phyloP scores from a whole-genome alignment of 345 rosid genomes.

The Populus davidiana region DNA sequence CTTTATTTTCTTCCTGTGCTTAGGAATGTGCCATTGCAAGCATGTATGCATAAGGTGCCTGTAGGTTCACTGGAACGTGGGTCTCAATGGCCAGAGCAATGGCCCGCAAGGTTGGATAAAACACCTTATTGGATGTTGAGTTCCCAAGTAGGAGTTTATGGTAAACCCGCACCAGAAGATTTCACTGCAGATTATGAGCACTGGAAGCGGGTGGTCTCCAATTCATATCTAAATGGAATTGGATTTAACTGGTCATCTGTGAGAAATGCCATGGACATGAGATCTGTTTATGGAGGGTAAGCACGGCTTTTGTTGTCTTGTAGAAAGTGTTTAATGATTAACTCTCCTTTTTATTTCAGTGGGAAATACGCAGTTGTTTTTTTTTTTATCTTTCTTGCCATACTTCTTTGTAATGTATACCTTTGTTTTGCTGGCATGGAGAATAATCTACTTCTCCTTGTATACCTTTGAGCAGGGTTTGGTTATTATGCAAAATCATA shows the following conservation, averaged over 20 bases:
- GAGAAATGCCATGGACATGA: slow-evolving; percentile 98
- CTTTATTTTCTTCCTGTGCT: slow-evolving; percentile 16
- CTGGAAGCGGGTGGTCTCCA: slow-evolving; percentile 87
- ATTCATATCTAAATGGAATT: slow-evolving; percentile 73
- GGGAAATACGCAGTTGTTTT: background rate
- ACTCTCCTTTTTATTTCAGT: background rate
- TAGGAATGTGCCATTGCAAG: slow-evolving; percentile 86
- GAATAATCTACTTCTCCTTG: background rate
- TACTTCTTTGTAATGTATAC: background rate
- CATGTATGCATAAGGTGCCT: slow-evolving; percentile 87
- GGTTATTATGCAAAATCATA: background rate
- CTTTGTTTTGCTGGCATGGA: background rate
- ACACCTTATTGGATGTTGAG: slow-evolving; percentile 82
- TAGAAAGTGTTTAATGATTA: background rate
- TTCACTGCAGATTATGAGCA: slow-evolving; percentile 67
- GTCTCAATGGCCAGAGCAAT: slow-evolving; percentile 88
- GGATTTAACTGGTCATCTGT: slow-evolving; percentile 84
- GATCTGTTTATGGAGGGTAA: slow-evolving; percentile 93
- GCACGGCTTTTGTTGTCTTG: slow-evolving; percentile 10
- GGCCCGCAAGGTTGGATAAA: slow-evolving; percentile 83
- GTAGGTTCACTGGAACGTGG: slow-evolving; percentile 60
- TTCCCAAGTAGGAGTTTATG: slow-evolving; percentile 86
- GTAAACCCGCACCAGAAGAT: slow-evolving; percentile 90
- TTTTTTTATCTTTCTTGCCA: background rate
- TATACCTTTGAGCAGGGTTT: background rate